Percentiles rank a stretch among this genome's conserved stretches.
These are phyloP conservation scores for sweet orange (Citrus sinensis) DNA, from an alignment of 345 rosid species.

Conservation along the genomic window DVS_A1.0 CM039161.1:1696501-1697000, in stretches of 20 bases:
- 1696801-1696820: conserved; percentile 48
- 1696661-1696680: conserved; percentile 44
- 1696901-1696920: not conserved
- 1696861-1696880: not conserved
- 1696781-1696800: conserved; percentile 52
- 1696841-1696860: conserved; percentile 44
- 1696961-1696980: conserved; percentile 47
- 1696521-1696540: conserved; percentile 36
- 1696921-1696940: conserved; percentile 34
- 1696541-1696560: conserved; percentile 35
- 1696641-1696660: conserved; percentile 33
- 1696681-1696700: conserved; percentile 54
- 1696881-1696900: not conserved
- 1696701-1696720: conserved; percentile 48
- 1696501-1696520: conserved; percentile 38
- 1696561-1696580: conserved; percentile 42
- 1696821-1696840: conserved; percentile 49
- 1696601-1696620: conserved; percentile 43
- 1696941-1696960: conserved; percentile 44
- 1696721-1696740: conserved; percentile 51
- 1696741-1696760: conserved; percentile 46
- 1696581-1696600: conserved; percentile 41
- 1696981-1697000: conserved; percentile 42
- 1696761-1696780: conserved; percentile 47
- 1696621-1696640: conserved; percentile 38